These are phyloP conservation scores for Sporisorium reilianum DNA, from an alignment of 1,284 basidiomycete species.

Conservation along the genomic window DNA sequence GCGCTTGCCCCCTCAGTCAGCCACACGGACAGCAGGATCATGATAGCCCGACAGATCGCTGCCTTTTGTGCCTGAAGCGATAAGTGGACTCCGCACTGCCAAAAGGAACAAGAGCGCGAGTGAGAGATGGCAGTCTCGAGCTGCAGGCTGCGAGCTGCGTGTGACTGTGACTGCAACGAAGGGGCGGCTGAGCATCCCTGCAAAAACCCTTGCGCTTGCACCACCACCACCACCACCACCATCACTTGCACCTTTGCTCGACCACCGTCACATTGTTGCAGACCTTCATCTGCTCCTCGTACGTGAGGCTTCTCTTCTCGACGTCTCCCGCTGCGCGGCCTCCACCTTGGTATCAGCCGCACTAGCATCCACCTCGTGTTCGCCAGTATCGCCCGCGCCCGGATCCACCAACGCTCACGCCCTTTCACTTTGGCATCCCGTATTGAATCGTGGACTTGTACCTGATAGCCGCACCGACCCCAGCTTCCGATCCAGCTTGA, in stretches of 20 bases:
- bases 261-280: background rate
- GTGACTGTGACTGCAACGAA: background rate
- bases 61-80: background rate
- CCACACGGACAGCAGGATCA: background rate
- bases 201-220: background rate
- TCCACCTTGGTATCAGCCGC: background rate
- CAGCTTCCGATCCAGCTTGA: background rate
- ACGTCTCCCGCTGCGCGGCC: background rate
- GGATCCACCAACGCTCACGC: background rate
- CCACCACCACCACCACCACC: background rate
- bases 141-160: background rate
- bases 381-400: background rate
- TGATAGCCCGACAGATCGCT: constrained; percentile 1
- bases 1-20: background rate
- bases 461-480: background rate
- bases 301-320: background rate
- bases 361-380: background rate
- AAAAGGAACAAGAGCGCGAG: background rate
- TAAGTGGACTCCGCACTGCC: background rate
- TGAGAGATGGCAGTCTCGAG: background rate
- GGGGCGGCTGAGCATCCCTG: background rate
- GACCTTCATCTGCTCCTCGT: background rate
- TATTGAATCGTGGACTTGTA: background rate
- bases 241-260: background rate
- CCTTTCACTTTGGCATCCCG: background rate